Evolutionary conservation across 148 eudicot species (phyloP).

Genomic region (Amaranthus cruentus): DNA sequence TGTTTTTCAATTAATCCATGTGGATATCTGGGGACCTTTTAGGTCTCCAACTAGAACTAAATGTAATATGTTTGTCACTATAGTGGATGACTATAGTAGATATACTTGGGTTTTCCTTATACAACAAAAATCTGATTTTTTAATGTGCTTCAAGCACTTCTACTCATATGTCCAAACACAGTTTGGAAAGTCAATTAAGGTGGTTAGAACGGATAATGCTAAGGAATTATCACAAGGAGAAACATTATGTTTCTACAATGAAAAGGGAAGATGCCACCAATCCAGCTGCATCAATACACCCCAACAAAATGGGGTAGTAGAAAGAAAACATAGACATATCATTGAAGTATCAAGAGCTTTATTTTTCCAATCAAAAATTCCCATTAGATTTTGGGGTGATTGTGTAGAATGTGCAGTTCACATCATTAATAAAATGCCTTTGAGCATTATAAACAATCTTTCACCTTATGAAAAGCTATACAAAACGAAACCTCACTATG

Average conservation of each 20-base stretch:
- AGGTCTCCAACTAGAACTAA: background rate
- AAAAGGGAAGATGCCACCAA: background rate
- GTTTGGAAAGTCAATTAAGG: background rate
- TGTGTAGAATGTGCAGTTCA: background rate
- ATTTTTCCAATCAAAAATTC: background rate
- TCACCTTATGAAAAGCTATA: background rate
- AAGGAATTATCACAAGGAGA: background rate
- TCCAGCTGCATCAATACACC: conserved; percentile 9
- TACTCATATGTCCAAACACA: background rate
- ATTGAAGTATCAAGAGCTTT: background rate
- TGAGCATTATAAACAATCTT: background rate
- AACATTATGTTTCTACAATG: background rate
- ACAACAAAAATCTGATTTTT: background rate
- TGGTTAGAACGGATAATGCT: background rate
- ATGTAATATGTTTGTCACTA: background rate
- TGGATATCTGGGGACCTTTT: background rate
- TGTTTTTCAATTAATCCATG: background rate
- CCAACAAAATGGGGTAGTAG: background rate
- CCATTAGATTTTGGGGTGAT: background rate
- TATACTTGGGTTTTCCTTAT: conserved; percentile 3
- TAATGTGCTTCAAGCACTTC: background rate
- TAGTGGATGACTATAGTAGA: conserved; percentile 11
- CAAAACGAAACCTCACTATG: background rate
- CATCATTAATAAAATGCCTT: background rate
- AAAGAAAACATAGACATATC: conserved; percentile 8